These are phyloP conservation scores for Eucommia ulmoides DNA, from an alignment of 257 asterid species.

Conservation along the genomic window DNA sequence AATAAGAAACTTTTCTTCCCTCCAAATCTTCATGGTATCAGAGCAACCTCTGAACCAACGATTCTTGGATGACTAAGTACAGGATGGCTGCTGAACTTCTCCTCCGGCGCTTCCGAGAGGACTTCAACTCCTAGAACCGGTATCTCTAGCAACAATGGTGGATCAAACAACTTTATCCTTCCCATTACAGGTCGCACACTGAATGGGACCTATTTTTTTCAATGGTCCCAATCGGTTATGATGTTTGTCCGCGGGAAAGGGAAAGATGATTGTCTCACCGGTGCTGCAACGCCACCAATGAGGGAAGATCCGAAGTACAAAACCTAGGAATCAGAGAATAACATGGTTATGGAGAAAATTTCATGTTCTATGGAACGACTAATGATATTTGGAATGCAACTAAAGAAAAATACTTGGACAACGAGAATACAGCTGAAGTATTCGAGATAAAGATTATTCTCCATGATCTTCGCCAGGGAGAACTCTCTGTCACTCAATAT, in stretches of 20 bases:
- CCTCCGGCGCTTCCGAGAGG: not conserved
- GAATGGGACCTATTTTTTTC: not conserved
- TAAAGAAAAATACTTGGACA: not conserved
- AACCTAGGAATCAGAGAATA: not conserved
- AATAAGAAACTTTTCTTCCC: not conserved
- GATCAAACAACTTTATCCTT: not conserved
- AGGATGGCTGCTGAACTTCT: not conserved
- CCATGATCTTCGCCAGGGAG: slow-evolving; percentile 2
- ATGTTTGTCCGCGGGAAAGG: slow-evolving; percentile 1
- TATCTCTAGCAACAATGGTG: not conserved
- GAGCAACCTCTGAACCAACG: not conserved
- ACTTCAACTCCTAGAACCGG: not conserved
- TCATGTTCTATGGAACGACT: not conserved
- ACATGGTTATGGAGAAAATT: slow-evolving; percentile 1
- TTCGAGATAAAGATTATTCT: not conserved
- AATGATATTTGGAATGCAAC: not conserved
- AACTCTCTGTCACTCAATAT: not conserved
- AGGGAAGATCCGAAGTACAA: not conserved
- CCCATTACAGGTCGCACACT: not conserved
- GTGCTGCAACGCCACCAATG: not conserved
- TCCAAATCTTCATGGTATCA: not conserved
- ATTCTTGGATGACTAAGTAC: not conserved
- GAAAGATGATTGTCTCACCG: not conserved
- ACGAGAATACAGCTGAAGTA: not conserved
- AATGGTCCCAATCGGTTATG: not conserved